These are phyloP conservation scores for Colletotrichum viniferum DNA, from an alignment of 2,329 filamentous ascomycete genomes.

Conservation along the genomic window DNA sequence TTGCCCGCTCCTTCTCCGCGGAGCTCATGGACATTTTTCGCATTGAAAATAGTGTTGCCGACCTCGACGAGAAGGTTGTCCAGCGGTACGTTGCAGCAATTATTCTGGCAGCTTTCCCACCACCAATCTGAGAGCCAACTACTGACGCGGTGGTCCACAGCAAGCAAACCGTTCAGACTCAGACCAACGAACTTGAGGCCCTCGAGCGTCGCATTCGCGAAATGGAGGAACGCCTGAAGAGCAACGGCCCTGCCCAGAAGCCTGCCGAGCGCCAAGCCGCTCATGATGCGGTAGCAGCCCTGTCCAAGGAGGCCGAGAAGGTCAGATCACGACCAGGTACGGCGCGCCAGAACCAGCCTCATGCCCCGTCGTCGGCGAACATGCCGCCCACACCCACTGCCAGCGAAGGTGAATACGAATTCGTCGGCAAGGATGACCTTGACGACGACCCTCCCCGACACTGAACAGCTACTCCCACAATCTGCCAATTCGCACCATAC, in stretches of 20 bases:
- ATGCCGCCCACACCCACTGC: slow-evolving; percentile 65
- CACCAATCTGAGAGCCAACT: background rate
- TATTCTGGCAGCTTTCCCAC: background rate
- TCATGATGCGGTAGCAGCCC: slow-evolving; percentile 28
- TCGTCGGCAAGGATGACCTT: slow-evolving; percentile 26
- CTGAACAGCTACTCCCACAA: background rate
- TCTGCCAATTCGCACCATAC: slow-evolving; percentile 4
- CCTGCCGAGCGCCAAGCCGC: slow-evolving; percentile 19
- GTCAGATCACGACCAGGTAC: slow-evolving; percentile 59
- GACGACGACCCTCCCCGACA: slow-evolving; percentile 20
- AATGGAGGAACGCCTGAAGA: slow-evolving; percentile 78
- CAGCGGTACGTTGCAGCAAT: slow-evolving; percentile 70
- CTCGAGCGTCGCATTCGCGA: slow-evolving; percentile 84
- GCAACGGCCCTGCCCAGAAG: slow-evolving; percentile 26
- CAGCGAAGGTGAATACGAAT: slow-evolving; percentile 65
- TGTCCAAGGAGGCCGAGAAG: slow-evolving; percentile 36
- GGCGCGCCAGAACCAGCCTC: slow-evolving; percentile 52
- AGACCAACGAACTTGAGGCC: slow-evolving; percentile 80
- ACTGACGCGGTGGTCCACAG: slow-evolving; percentile 47
- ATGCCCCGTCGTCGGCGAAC: slow-evolving; percentile 57
- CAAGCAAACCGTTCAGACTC: slow-evolving; percentile 77
- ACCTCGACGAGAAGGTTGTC: slow-evolving; percentile 76
- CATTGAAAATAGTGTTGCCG: slow-evolving; percentile 77
- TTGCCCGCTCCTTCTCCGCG: slow-evolving; percentile 85
- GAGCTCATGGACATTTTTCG: slow-evolving; percentile 90